phyloP scores from a whole-genome alignment of 352 stramenopile species.

The Pythium brassicae region DNA sequence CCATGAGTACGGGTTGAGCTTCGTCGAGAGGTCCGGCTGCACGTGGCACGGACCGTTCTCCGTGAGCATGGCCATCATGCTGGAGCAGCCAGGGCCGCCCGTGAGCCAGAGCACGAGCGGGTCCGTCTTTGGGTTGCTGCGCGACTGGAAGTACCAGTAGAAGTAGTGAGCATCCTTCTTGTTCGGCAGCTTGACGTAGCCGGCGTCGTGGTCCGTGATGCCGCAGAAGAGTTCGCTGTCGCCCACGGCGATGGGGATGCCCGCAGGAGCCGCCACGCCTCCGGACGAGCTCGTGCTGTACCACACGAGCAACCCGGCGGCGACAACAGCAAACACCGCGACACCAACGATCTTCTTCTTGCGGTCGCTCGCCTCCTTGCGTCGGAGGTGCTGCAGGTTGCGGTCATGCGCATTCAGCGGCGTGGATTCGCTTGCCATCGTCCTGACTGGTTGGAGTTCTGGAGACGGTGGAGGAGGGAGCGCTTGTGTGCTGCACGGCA shows the following conservation, averaged over 20 bases:
- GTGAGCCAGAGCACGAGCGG: constrained; percentile 34
- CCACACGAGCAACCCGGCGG: constrained; percentile 9
- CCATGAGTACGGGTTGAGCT: constrained; percentile 29
- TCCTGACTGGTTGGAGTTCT: background rate
- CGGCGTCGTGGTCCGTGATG: constrained; percentile 21
- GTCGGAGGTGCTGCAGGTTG: constrained; percentile 16
- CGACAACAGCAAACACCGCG: constrained; percentile 7
- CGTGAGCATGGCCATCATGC: constrained; percentile 25
- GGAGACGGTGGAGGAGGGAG: background rate
- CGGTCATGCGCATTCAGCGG: constrained; percentile 14
- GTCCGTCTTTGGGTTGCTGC: constrained; percentile 16
- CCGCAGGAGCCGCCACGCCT: background rate
- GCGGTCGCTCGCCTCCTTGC: constrained; percentile 8
- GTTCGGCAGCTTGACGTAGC: constrained; percentile 30
- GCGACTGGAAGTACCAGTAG: constrained; percentile 38
- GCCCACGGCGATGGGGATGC: constrained; percentile 3
- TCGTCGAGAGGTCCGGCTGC: constrained; percentile 18
- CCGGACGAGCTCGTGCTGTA: constrained; percentile 7
- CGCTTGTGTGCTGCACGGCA: background rate
- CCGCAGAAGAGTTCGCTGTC: constrained; percentile 20
- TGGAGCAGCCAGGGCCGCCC: constrained; percentile 30
- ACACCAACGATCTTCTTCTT: constrained; percentile 16
- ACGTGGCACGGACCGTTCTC: constrained; percentile 37
- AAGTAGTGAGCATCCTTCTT: constrained; percentile 42
- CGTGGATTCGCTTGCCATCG: constrained; percentile 12